A percentile compares a stretch with the other conserved stretches of the same genome.
Evolutionary conservation across 108 stramenopile species (phyloP).

Genomic region (Epipyxis sp.): DNA sequence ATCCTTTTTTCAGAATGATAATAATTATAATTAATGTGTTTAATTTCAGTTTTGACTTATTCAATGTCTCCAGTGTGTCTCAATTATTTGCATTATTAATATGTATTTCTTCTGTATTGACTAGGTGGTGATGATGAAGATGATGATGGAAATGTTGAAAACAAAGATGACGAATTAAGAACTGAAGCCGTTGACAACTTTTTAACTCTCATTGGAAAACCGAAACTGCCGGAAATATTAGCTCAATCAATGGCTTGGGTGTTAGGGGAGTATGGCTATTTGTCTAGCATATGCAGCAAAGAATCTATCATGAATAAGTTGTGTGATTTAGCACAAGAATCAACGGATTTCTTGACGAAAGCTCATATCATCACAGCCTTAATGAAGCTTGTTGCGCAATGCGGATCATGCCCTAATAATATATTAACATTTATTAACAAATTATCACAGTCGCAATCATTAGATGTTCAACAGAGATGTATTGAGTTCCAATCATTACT

Average conservation of each 20-base stretch:
- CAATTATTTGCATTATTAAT: too few relatives aligned
- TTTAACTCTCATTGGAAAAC: slow-evolving; percentile 63
- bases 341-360: slow-evolving; percentile 61
- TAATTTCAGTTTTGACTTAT: too few relatives aligned
- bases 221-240: slow-evolving; percentile 71
- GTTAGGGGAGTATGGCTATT: slow-evolving; percentile 94
- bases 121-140: slow-evolving; percentile 80
- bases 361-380: slow-evolving; percentile 76
- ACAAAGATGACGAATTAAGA: slow-evolving; percentile 72
- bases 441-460: slow-evolving; percentile 74
- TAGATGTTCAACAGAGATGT: slow-evolving; percentile 84
- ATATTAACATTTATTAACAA: slow-evolving; percentile 78
- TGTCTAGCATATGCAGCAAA: slow-evolving; percentile 62
- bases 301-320: slow-evolving; percentile 69
- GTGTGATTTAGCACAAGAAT: slow-evolving; percentile 55
- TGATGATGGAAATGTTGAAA: slow-evolving; percentile 65
- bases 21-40: too few relatives aligned
- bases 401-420: slow-evolving; percentile 73
- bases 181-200: slow-evolving; percentile 86
- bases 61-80: too few relatives aligned
- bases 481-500: slow-evolving; percentile 80
- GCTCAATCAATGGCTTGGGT: slow-evolving; percentile 94
- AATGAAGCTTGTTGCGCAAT: slow-evolving; percentile 88
- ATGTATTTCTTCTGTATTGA: too few relatives aligned
- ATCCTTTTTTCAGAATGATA: too few relatives aligned